Evolutionary conservation across 345 rosid species (phyloP).

Genomic region (Salix purpurea): DNA sequence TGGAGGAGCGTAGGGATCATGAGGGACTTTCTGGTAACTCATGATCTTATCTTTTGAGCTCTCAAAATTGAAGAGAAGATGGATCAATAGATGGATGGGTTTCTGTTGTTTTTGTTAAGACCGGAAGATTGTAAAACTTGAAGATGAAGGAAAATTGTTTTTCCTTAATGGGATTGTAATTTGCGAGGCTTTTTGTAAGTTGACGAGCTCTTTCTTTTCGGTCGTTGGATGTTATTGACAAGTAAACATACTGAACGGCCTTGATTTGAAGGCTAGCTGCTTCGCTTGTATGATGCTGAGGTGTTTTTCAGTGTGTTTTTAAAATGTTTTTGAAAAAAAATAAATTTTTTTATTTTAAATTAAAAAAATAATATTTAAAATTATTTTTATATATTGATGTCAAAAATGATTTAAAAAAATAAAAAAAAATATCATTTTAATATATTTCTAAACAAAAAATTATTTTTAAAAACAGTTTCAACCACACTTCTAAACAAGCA

Average conservation of each 20-base stretch:
- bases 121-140: too few species aligned
- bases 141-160: too few species aligned
- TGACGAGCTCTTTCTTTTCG: not conserved
- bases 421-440: too few species aligned
- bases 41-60: constrained; percentile 12
- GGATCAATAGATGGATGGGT: not conserved
- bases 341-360: too few species aligned
- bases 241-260: not conserved
- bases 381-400: too few species aligned
- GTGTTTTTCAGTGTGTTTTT: too few species aligned
- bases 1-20: constrained; percentile 58
- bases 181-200: not conserved
- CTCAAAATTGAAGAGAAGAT: not conserved
- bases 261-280: not conserved
- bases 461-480: too few species aligned
- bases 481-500: too few species aligned
- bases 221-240: not conserved
- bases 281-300: not conserved
- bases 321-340: too few species aligned
- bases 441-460: too few species aligned
- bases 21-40: constrained; percentile 62
- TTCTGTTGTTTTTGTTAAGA: not conserved
- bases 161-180: not conserved
- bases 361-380: too few species aligned
- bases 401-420: too few species aligned